A percentile compares a stretch with the other conserved stretches of the same genome.
Conservation (phyloP, 1,284 basidiomycete genomes). For the Salmacisia buchloeana region DNA sequence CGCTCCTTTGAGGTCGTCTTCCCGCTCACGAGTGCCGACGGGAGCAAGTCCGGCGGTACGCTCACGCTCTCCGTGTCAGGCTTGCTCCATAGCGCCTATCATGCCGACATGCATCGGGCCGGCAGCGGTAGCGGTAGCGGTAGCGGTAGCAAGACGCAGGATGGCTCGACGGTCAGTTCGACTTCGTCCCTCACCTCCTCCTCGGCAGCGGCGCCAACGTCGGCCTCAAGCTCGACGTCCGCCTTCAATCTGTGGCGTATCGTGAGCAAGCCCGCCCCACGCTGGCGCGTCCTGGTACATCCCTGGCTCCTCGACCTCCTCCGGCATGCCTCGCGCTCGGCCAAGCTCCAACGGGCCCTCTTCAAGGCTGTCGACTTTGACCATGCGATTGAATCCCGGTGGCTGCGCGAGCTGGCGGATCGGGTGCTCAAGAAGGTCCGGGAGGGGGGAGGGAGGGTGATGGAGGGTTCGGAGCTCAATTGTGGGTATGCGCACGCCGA, state of each 20-base stretch:
- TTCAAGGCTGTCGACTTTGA: neutral
- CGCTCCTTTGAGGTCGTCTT: constrained; percentile 11
- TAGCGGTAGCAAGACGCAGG: too few relatives aligned
- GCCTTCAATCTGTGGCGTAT: neutral
- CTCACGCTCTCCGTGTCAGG: neutral
- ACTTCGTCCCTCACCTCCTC: neutral
- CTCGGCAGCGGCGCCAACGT: too few relatives aligned
- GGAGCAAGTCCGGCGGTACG: constrained; percentile 9
- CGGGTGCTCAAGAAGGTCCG: neutral
- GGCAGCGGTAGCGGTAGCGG: too few relatives aligned
- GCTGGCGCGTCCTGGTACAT: neutral
- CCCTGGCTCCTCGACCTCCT: neutral
- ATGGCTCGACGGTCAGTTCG: too few relatives aligned
- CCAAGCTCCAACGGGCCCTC: too few relatives aligned
- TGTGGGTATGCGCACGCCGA: constrained; percentile 2
- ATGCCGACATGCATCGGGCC: too few relatives aligned
- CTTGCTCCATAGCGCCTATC: neutral
- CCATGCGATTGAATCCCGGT: neutral
- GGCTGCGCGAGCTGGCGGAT: neutral
- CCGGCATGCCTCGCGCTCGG: neutral
- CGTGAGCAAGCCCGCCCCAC: neutral
- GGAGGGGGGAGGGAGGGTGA: too few relatives aligned
- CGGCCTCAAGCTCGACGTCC: neutral
- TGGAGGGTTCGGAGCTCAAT: neutral
- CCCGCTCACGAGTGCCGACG: constrained; percentile 15